Evolutionary conservation across 345 rosid genomes (phyloP).

Genomic region (Eucalyptus erythrocorys): DNA sequence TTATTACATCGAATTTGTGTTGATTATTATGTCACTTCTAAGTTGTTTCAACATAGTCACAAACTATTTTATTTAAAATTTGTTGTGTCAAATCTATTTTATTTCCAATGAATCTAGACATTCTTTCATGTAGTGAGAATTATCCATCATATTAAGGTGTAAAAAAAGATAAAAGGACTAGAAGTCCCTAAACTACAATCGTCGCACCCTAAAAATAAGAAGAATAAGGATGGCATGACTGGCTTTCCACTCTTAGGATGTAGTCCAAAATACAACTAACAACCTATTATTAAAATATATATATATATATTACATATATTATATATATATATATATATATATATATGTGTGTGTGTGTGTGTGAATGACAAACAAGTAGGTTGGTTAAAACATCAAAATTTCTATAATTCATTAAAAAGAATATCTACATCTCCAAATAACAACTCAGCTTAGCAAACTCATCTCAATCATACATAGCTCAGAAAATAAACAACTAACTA

Average conservation of each 20-base stretch:
- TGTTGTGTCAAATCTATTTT: no score
- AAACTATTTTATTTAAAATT: not conserved
- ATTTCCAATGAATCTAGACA: not conserved
- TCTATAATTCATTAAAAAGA: no score
- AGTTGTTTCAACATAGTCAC: not conserved
- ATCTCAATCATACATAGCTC: not conserved
- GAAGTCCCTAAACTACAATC: not conserved
- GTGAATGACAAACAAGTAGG: no score
- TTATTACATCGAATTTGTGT: not conserved
- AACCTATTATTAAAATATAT: no score
- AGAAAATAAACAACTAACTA: no score
- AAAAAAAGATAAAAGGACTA: not conserved
- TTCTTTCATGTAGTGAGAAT: not conserved
- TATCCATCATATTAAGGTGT: no score
- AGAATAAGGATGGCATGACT: fast-evolving
- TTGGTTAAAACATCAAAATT: not conserved
- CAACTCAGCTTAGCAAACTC: not conserved
- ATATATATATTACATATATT: no score
- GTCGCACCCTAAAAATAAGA: not conserved
- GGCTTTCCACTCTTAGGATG: not conserved
- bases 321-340: no score
- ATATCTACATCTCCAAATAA: not conserved
- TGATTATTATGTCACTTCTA: not conserved
- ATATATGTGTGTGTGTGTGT: no score
- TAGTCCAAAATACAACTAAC: not conserved